These are phyloP conservation scores for Colletotrichum liriopes DNA, from an alignment of 2,329 filamentous ascomycete genomes.

Conservation along the genomic window DNA sequence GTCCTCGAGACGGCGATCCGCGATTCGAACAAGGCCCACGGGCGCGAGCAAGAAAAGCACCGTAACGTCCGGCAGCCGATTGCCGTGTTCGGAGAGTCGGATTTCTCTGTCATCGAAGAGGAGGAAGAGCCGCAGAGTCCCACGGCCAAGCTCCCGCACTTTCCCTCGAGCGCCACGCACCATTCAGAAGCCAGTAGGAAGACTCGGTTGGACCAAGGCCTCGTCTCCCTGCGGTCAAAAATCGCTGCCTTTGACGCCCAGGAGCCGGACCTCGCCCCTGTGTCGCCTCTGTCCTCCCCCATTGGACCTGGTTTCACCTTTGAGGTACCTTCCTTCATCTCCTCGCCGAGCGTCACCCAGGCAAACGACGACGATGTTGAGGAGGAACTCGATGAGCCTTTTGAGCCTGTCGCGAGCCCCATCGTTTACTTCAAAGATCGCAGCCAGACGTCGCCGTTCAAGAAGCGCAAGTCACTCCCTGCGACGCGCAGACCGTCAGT, in stretches of 20 bases:
- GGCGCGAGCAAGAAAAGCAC: not conserved
- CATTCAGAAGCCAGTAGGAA: constrained; percentile 31
- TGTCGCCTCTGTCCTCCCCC: constrained; percentile 25
- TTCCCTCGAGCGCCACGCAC: constrained; percentile 39
- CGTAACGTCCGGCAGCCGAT: constrained; percentile 37
- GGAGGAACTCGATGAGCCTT: not conserved
- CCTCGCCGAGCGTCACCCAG: constrained; percentile 7
- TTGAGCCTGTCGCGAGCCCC: constrained; percentile 12
- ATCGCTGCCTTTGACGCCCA: not conserved
- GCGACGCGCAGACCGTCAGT: constrained; percentile 12
- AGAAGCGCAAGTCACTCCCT: constrained; percentile 33
- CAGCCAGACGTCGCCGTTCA: constrained; percentile 29
- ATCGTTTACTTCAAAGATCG: constrained; percentile 37
- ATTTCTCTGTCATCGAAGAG: constrained; percentile 35
- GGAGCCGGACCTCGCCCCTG: not conserved
- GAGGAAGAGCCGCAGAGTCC: constrained; percentile 40
- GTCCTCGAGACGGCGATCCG: constrained; percentile 31
- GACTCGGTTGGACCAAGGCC: constrained; percentile 22
- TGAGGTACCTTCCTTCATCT: constrained; percentile 26
- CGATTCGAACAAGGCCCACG: constrained; percentile 28
- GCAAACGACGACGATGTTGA: not conserved
- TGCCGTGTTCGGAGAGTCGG: constrained; percentile 33
- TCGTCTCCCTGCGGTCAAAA: constrained; percentile 14
- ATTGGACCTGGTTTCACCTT: constrained; percentile 33
- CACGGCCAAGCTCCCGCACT: constrained; percentile 30